phyloP scores from a whole-genome alignment of 176 grass and related monocot genomes.

The Ampelocalamus luodianensis region DNA sequence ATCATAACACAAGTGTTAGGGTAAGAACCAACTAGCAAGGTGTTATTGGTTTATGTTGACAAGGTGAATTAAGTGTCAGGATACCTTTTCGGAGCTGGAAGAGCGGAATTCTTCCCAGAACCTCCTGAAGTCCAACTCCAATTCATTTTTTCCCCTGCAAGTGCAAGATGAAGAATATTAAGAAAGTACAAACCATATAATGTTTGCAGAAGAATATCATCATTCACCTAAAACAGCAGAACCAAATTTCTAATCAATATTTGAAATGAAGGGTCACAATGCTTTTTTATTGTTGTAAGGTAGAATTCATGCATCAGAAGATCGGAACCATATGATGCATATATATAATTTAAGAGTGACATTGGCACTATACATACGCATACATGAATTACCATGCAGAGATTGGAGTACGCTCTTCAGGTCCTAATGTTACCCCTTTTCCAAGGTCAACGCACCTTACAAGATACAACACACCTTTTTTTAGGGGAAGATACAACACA shows the following conservation, averaged over 20 bases:
- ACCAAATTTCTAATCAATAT: slow-evolving; percentile 24
- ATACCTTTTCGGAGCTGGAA: slow-evolving; percentile 98
- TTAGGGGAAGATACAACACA: not conserved
- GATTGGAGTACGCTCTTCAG: not conserved
- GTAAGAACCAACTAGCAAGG: slow-evolving; percentile 32
- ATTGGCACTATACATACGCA: slow-evolving; percentile 16
- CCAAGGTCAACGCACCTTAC: slow-evolving; percentile 2
- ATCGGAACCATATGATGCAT: slow-evolving; percentile 7
- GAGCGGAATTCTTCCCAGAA: slow-evolving; percentile 99
- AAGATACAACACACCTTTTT: not conserved
- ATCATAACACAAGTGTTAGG: slow-evolving; percentile 41
- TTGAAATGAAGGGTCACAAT: slow-evolving; percentile 23
- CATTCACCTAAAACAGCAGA: slow-evolving; percentile 26
- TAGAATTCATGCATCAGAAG: slow-evolving; percentile 24
- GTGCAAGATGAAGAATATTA: slow-evolving; percentile 42
- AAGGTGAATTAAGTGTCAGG: slow-evolving; percentile 23
- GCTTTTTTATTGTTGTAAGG: slow-evolving; percentile 32
- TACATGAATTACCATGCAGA: slow-evolving; percentile 34
- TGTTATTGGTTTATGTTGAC: slow-evolving; percentile 26
- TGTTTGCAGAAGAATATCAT: slow-evolving; percentile 31
- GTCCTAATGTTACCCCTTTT: slow-evolving; percentile 10
- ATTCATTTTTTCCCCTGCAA: slow-evolving; percentile 86
- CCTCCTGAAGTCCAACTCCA: slow-evolving; percentile 87
- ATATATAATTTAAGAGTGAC: slow-evolving; percentile 34
- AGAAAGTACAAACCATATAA: not conserved